Conservation (phyloP, 768 basidiomycete species). For the Boletus pseudo-olivaceus region DNA sequence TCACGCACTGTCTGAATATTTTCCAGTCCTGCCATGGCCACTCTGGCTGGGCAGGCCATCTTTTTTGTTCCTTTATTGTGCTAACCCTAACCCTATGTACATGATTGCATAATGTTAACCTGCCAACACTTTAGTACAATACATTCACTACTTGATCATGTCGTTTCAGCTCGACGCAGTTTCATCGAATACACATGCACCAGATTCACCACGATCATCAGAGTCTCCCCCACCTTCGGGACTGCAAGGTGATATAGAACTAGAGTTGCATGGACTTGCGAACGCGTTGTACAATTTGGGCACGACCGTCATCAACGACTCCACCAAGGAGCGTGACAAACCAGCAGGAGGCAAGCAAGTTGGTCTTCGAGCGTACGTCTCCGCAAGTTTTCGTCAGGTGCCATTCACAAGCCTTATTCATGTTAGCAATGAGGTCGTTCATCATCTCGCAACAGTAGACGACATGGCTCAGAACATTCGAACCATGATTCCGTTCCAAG, state of each 20-base stretch:
- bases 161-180: constrained; percentile 1
- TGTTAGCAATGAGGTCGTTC: constrained; percentile 69
- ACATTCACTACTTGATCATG: too few species aligned
- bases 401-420: background rate
- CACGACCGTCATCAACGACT: constrained; percentile 79
- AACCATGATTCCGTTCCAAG: constrained; percentile 72
- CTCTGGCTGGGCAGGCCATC: constrained; percentile 39
- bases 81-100: constrained; percentile 34
- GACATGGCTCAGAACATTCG: constrained; percentile 58
- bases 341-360: constrained; percentile 71
- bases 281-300: constrained; percentile 78
- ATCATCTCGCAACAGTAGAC: constrained; percentile 63
- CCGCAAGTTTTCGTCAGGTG: background rate
- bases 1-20: constrained; percentile 79
- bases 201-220: constrained; percentile 62
- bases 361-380: constrained; percentile 65
- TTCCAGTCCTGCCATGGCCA: constrained; percentile 63
- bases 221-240: constrained; percentile 71
- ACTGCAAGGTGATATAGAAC: constrained; percentile 68
- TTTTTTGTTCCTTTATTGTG: constrained; percentile 4
- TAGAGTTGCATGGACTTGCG: constrained; percentile 72
- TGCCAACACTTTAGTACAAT: too few species aligned
- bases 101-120: too few species aligned
- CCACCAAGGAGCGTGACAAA: constrained; percentile 75
- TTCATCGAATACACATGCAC: constrained; percentile 16